Evolutionary conservation across 768 basidiomycete species (phyloP).

Genomic region (Tephrocybe sp.): DNA sequence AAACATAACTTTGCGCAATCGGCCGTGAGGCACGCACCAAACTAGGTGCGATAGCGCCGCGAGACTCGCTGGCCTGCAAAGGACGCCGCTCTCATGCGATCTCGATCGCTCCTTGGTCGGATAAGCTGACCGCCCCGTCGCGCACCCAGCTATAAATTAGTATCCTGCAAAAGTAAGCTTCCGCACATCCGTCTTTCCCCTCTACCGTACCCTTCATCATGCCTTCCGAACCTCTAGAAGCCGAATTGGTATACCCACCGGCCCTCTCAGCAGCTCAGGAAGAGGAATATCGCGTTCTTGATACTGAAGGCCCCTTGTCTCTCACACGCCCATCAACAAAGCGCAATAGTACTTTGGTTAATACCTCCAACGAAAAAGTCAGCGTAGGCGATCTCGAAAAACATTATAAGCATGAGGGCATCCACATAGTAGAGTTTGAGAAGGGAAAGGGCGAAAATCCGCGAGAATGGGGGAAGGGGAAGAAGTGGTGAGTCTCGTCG

Average conservation of each 20-base stretch:
- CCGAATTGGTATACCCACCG: conserved; percentile 4
- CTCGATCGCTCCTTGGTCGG: too few species aligned
- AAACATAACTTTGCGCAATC: neutral
- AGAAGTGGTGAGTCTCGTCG: neutral
- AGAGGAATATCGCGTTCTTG: conserved; percentile 5
- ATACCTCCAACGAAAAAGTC: neutral
- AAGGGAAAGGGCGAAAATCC: conserved; percentile 7
- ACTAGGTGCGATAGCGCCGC: too few species aligned
- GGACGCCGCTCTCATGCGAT: too few species aligned
- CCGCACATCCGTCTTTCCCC: neutral
- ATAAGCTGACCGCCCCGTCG: neutral
- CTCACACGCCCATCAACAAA: neutral
- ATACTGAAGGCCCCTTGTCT: neutral
- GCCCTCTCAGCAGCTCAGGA: conserved; percentile 6
- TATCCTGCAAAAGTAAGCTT: neutral
- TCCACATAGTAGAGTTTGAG: conserved; percentile 10
- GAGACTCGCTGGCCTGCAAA: too few species aligned
- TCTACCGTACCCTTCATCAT: neutral
- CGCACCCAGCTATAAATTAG: neutral
- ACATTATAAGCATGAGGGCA: conserved; percentile 5
- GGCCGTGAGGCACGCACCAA: neutral
- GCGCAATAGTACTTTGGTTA: neutral
- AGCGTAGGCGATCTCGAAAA: neutral
- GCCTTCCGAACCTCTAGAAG: conserved; percentile 12
- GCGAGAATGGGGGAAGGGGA: neutral